phyloP scores from a whole-genome alignment of 2,329 filamentous ascomycete species.

The Pyrenochaeta sp. region DNA sequence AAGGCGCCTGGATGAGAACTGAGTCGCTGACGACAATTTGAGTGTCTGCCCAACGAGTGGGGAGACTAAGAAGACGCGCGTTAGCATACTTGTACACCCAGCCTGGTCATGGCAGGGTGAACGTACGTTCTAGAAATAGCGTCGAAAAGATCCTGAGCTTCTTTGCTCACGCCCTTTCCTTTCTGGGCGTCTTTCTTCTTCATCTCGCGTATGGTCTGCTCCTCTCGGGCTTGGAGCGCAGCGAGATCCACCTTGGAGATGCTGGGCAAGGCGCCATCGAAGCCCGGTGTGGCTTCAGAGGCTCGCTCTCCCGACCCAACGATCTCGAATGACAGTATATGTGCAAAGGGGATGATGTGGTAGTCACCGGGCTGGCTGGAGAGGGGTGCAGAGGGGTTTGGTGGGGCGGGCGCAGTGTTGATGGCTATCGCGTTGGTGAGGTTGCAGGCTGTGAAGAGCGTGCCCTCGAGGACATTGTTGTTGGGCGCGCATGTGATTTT shows the following conservation, averaged over 20 bases:
- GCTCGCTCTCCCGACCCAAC: slow-evolving; percentile 49
- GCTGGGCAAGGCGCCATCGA: slow-evolving; percentile 53
- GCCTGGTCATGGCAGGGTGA: neutral
- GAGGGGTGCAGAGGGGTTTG: slow-evolving; percentile 51
- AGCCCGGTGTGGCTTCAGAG: slow-evolving; percentile 49
- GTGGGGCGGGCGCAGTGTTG: slow-evolving; percentile 59
- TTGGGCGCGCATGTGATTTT: slow-evolving; percentile 64
- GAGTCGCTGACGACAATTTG: slow-evolving; percentile 68
- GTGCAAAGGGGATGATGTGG: slow-evolving; percentile 66
- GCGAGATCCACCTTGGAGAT: slow-evolving; percentile 63
- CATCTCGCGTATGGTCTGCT: slow-evolving; percentile 62
- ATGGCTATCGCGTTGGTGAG: slow-evolving; percentile 68
- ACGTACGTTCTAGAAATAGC: slow-evolving; percentile 64
- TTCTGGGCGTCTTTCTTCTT: slow-evolving; percentile 65
- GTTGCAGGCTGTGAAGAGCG: slow-evolving; percentile 67
- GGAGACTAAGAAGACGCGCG: slow-evolving; percentile 47
- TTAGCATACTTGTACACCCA: slow-evolving; percentile 9
- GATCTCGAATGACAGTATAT: slow-evolving; percentile 65
- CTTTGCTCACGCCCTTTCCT: slow-evolving; percentile 66
- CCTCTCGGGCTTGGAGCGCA: slow-evolving; percentile 63
- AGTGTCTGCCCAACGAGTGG: slow-evolving; percentile 65
- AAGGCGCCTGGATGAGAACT: slow-evolving; percentile 66
- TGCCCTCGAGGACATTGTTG: slow-evolving; percentile 65
- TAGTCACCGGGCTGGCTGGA: slow-evolving; percentile 60
- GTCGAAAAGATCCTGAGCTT: slow-evolving; percentile 70